Conservation (phyloP, 352 stramenopile species). For the Globisporangium perplexum region DNA sequence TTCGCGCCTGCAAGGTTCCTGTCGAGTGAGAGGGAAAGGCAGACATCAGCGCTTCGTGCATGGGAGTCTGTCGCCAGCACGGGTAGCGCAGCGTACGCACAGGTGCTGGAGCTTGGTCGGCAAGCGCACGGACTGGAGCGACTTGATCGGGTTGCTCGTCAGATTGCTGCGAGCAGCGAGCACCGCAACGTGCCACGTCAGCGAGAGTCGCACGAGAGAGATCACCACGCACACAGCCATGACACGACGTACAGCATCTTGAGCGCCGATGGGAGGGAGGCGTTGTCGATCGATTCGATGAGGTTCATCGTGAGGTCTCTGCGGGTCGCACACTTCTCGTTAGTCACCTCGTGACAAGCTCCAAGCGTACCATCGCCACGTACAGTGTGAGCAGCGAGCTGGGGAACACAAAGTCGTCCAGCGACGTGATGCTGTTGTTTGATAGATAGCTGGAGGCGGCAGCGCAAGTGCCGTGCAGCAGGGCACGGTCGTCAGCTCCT, state of each 20-base stretch:
- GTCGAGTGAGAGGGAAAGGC: not conserved
- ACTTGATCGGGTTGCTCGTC: slow-evolving; percentile 27
- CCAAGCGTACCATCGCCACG: not conserved
- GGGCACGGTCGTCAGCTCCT: not conserved
- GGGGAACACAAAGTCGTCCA: slow-evolving; percentile 27
- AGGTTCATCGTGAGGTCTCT: slow-evolving; percentile 5
- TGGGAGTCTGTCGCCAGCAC: not conserved
- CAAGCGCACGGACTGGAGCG: slow-evolving; percentile 19
- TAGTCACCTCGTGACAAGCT: not conserved
- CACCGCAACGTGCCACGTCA: slow-evolving; percentile 10
- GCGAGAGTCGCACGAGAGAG: not conserved
- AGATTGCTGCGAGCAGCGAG: slow-evolving; percentile 18
- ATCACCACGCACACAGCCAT: not conserved
- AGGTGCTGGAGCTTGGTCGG: slow-evolving; percentile 21
- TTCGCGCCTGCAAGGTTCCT: slow-evolving; percentile 9
- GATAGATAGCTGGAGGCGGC: slow-evolving; percentile 21
- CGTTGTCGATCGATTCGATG: slow-evolving; percentile 3
- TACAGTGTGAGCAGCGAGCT: slow-evolving; percentile 12
- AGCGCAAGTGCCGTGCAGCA: too few relatives aligned
- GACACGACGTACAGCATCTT: slow-evolving; percentile 6
- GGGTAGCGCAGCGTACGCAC: slow-evolving; percentile 12
- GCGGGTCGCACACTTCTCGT: not conserved
- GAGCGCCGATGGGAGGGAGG: slow-evolving; percentile 1
- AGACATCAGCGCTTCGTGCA: not conserved
- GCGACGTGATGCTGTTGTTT: slow-evolving; percentile 24